Evolutionary conservation across 306 rosid genomes (phyloP), one percentile per base, ranked within the genome.

Genomic region (Quercus ilex): DNA sequence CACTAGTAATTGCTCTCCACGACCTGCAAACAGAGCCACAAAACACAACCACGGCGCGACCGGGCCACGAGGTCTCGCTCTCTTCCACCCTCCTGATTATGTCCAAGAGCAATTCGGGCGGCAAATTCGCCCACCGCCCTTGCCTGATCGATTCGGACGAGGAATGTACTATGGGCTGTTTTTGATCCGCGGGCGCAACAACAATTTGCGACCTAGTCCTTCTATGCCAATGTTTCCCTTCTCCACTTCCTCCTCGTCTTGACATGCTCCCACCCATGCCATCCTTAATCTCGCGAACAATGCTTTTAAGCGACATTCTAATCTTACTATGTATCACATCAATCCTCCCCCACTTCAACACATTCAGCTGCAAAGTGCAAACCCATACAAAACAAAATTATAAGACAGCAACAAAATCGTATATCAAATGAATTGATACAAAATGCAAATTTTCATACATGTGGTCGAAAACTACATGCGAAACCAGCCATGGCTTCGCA

Each of bases 1-100:
- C 97, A 74, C 79, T 86, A 0, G 90, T 87, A 67, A 89, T 77
- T 4, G 73, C 87, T 82, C 97, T 90, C 97, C 98, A 92, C 1
- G 97, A 88, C 83, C 84, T 90, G 77, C 98, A 92, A 71, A 94
- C 98, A 0, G 97, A 92, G 81, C 92, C 96, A 82, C 98, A 94
- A 56, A 13, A 82, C 12, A 90, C 86, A 28, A 94, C 86, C 0
- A 78, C 88, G 2, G 85, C 84, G 13, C 98, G 92, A 33, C 86
- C 91, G 77, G 96, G 97, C 98, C 98, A 94, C 35, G 86, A 56
- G 20, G 89, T 78, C 80, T 94, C 97, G 74, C 90, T 90, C 76
- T 88, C 96, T 86, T 92, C 98, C 8, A 94, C 88, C 83, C 98
- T 89, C 78, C 79, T 82, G 55, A 94, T 82, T 73, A 94, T 92